Evolutionary conservation across 2,329 filamentous ascomycete species (phyloP), one percentile per base, ranked within the genome.

Genomic region (Sporothrix euskadiensis): DNA sequence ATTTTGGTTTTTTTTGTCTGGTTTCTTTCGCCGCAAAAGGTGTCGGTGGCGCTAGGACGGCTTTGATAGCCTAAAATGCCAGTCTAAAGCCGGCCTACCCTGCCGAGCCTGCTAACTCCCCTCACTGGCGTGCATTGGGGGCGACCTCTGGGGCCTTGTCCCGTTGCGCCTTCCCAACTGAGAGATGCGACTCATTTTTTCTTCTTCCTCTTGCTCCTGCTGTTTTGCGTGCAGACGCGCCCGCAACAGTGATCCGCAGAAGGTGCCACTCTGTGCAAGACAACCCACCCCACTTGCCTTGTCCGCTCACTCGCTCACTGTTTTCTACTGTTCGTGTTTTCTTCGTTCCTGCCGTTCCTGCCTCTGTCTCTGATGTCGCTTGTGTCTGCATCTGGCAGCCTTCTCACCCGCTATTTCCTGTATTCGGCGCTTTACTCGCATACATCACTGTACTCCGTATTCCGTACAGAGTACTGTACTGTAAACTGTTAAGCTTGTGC

Each of bases 21-120:
- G 6, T 26, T 32, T 32, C 41, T 49, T 68, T 32, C 65, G 35
- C 47, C 47, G 66, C 66, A 54, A 41, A 35, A 56, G n/a, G 47
- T 26, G 44, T 39, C 14, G 9, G n/a, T 32, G 49, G 32, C 49
- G 49, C 66, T 69, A 69, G 26, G 44, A 69, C n/a, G 49, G 30
- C 30, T 32, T 35, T 56, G 66, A 69, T 69, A 69, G 44, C 65
- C 26, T 32, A 68, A 68, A 68, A 69, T 69, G 65, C 65, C 65
- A 69, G 65, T 69, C 65, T 52, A 69, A 69, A 69, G 19, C 49
- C 66, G 32, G 66, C 66, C 44, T 30, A 47, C 61, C 61, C 61
- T 66, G 66, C 66, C 44, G 19, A 47, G 39, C 61, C 61, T 66
- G 61, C 12, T 30, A 26, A 41, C 59, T 26, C 35, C n/a, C 39